Base-by-base conservation (phyloP, 106 monocot species). In the Narthecium ossifragum region DNA sequence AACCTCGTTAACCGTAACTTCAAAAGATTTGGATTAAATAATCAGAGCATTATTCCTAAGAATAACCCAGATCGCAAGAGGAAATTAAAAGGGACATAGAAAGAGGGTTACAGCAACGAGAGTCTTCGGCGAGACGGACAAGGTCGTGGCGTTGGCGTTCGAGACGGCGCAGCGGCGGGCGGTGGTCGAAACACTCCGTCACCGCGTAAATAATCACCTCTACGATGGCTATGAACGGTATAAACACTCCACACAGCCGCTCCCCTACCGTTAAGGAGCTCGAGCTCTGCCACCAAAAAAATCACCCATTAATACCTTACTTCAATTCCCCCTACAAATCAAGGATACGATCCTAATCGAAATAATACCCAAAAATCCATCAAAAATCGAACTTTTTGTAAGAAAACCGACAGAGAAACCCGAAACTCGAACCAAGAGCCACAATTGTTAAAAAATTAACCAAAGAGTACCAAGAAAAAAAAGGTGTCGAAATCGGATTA, bases 1-100 rank as follows among this genome's bases (percentile, higher is more conserved):
- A 21, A 92, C 78, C 64, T 92, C 92, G 46, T 81, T 92, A 33
- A 92, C 73, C 3, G 75, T 64, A 62, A 92, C 92, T 92, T 34
- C 25, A 26, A 40, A 27, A 46, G 18, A 47, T 50, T 29, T 6
- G 18, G 3, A 12, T 33, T 6, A 57, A 14, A 56, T 17, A 7
- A n/a, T 36, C 6, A n/a, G n/a, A n/a, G n/a, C n/a, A n/a, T n/a
- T n/a, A n/a, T n/a, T n/a, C n/a, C n/a, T n/a, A n/a, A n/a, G n/a
- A n/a, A n/a, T n/a, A n/a, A n/a, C n/a, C n/a, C n/a, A n/a, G n/a
- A n/a, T n/a, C n/a, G n/a, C n/a, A n/a, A n/a, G n/a, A n/a, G n/a
- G n/a, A n/a, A n/a, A n/a, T n/a, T n/a, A 51, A 30, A 18, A 43
- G 0, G 18, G 8, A 28, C 18, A 28, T 15, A 57, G 26, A 17